Base-by-base conservation (phyloP, 129 eudicot genomes). In the Escallonia herrerae region DNA sequence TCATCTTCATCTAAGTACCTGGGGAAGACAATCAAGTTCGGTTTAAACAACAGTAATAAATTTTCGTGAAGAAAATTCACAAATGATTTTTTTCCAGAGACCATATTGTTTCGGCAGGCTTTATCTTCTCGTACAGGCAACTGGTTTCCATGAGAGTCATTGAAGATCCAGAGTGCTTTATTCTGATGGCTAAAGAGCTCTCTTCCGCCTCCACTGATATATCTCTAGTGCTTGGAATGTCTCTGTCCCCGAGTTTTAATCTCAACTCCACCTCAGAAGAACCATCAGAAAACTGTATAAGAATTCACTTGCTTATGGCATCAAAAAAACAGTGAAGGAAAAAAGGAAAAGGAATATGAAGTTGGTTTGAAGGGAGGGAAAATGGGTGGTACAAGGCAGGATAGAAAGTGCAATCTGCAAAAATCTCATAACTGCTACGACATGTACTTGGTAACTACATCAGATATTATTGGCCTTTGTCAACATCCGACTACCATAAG, bases 71-170 rank as follows among this genome's bases (percentile, higher is more conserved):
- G 40, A 69, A 66, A 14, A 8, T 13, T 63, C 67, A 65, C 67
- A 7, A 12, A 73, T 39, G 42, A 66, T 9, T 5, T 5, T n/a
- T 33, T 14, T 10, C 62, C 47, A 64, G 58, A 22, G 41, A 93
- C 99, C 99, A 93, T 80, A 93, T 93, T 56, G 96, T 93, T 74
- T 93, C 99, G 40, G 90, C 84, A 58, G 99, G 96, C 71, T 89
- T 93, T 72, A 89, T 93, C 82, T 74, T 89, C 11, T 80, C 95
- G 74, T 85, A 93, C 40, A 93, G 87, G 60, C 70, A 65, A 50
- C 62, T 74, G 8, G 91, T 79, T 65, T 89, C 96, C 84, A 93
- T 76, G 52, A 91, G 87, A 55, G 95, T 89, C 75, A 54, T 79
- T 63, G 72, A 54, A 3, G 66, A 68, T 68, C 90, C 99, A 67